Conservation (phyloP, 805 yeast genomes). For the Myxozyma neglecta region DNA sequence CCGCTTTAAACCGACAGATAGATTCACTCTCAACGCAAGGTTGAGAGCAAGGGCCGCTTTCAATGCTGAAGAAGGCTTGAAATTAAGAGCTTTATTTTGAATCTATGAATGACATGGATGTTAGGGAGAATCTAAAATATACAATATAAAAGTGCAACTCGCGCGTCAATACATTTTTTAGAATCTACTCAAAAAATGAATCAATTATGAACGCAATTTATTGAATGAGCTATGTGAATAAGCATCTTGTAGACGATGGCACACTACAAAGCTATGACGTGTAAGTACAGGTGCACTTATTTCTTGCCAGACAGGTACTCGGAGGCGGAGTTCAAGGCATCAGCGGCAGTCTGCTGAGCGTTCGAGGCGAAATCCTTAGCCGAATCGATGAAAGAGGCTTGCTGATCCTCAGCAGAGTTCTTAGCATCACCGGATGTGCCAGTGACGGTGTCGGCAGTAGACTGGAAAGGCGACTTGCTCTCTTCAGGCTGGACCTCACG, state of each 20-base stretch:
- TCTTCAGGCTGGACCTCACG: constrained; percentile 60
- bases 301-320: constrained; percentile 39
- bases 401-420: constrained; percentile 54
- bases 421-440: constrained; percentile 52
- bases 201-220: too few species aligned
- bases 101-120: too few species aligned
- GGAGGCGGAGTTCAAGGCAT: constrained; percentile 39
- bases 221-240: too few species aligned
- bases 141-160: too few species aligned
- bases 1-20: too few species aligned
- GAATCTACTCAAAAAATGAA: too few species aligned
- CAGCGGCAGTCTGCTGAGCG: constrained; percentile 35
- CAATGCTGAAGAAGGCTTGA: too few species aligned
- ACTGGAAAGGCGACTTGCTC: constrained; percentile 69
- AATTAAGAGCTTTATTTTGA: too few species aligned
- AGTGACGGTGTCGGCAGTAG: constrained; percentile 60
- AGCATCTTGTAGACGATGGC: neutral
- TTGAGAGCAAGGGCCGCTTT: too few species aligned
- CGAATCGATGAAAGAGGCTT: constrained; percentile 34
- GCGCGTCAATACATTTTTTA: too few species aligned
- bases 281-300: neutral
- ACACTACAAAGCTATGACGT: neutral
- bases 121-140: too few species aligned
- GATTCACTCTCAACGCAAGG: too few species aligned
- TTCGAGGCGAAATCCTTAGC: constrained; percentile 36